Base-by-base conservation (phyloP, 2,329 filamentous ascomycete genomes). In the Aspergillus sp. region DNA sequence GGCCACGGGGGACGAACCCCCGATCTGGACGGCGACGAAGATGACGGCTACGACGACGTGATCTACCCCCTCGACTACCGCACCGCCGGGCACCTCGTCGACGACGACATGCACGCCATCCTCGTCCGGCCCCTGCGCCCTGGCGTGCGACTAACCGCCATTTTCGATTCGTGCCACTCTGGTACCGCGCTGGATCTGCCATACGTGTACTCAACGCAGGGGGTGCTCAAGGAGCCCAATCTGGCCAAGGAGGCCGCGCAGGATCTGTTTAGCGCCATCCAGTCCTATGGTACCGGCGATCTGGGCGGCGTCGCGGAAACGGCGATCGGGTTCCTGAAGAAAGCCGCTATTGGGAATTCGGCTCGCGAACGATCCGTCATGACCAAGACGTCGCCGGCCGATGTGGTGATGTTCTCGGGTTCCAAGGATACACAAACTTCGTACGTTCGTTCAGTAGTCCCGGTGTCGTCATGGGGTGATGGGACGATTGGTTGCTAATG, bases 321-420 rank as follows among this genome's bases (percentile, higher is more conserved):
- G 29, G 79, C 93, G n/a, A 82, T 91, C 61, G 80, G 82, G 38
- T 80, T 97, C 58, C 84, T 94, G 70, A 96, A 96, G 74, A 86
- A 90, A 61, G 89, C 88, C 7, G 85, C 87, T 7, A 79, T 73
- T 40, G 90, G 90, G 50, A 82, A 89, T 50, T 81, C 85, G 12
- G 83, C 85, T 4, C 83, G 89, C 63, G 78, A 94, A 68, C 82
- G 82, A 62, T 87, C 90, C 45, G 75, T 89, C 61, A 79, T 83
- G 56, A 97, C 91, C 32, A 94, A 94, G 72, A 97, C 93, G 3
- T 93, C 86, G 36, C 85, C 91, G 1, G 93, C 93, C 38, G 93
- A 98, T 67, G 93, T 98, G 35, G 81, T 97, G 63, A 94, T 96
- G 87, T 95, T 90, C 82, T 94, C 88, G 50, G 93, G 93, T 43